Percentiles rank a stretch among this genome's conserved stretches.
Conservation (phyloP, 2,329 filamentous ascomycete species). For the Hymenoscyphus occultus region DNA sequence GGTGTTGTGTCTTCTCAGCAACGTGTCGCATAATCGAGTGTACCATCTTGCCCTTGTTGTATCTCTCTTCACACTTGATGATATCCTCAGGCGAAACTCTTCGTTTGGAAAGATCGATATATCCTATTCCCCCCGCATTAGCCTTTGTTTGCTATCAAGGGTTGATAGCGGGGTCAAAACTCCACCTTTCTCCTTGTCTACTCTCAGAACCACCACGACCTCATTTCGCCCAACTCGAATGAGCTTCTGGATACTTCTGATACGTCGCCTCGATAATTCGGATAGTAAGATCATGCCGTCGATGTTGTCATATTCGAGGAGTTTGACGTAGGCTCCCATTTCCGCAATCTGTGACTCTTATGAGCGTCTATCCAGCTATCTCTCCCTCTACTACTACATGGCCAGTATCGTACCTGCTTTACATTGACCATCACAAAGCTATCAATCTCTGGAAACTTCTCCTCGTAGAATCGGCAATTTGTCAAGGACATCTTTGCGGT, state of each 20-base stretch:
- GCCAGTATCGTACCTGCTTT: conserved; percentile 68
- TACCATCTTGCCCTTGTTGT: conserved; percentile 99
- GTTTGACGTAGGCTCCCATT: conserved; percentile 99
- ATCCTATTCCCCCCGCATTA: conserved; percentile 51
- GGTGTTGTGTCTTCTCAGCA: conserved; percentile 89
- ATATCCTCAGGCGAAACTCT: conserved; percentile 97
- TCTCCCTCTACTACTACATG: conserved; percentile 10
- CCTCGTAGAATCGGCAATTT: conserved; percentile 96
- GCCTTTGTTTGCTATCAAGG: conserved; percentile 12
- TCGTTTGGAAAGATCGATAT: conserved; percentile 98
- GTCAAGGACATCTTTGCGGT: conserved; percentile 84
- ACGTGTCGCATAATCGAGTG: conserved; percentile 99
- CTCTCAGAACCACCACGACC: conserved; percentile 95
- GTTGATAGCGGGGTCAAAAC: conserved; percentile 24
- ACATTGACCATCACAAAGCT: conserved; percentile 99
- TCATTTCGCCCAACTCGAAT: conserved; percentile 98
- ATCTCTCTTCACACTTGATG: conserved; percentile 96
- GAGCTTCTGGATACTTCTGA: conserved; percentile 97
- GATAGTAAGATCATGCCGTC: conserved; percentile 99
- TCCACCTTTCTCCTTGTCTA: conserved; percentile 96
- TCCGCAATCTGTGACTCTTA: conserved; percentile 73
- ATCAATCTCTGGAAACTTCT: conserved; percentile 97
- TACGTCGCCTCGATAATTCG: conserved; percentile 96
- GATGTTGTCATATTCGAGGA: conserved; percentile 99
- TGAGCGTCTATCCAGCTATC: conserved; percentile 3